Evolutionary conservation across 2,329 filamentous ascomycete species (phyloP).

Genomic region (Myriangium duriaei): DNA sequence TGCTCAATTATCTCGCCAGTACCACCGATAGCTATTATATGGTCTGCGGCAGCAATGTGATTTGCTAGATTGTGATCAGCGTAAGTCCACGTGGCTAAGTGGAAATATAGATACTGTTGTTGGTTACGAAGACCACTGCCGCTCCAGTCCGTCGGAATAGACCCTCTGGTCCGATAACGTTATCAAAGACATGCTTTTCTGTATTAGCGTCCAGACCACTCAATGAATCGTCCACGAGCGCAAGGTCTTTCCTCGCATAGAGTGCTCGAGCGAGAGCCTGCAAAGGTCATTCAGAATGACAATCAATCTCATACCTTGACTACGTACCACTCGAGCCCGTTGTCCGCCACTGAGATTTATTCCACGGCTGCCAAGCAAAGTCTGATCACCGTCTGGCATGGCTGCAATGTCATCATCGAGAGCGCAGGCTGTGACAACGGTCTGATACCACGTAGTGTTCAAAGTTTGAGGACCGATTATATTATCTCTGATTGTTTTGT

Average conservation of each 20-base stretch:
- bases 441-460: slow-evolving; percentile 24
- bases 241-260: slow-evolving; percentile 35
- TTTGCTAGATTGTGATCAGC: no score
- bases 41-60: no score
- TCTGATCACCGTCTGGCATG: slow-evolving; percentile 29
- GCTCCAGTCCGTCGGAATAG: slow-evolving; percentile 28
- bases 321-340: slow-evolving; percentile 36
- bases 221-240: slow-evolving; percentile 40
- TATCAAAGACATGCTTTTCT: slow-evolving; percentile 36
- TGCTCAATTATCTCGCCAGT: no score
- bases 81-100: no score
- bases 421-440: slow-evolving; percentile 21
- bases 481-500: slow-evolving; percentile 24
- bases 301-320: no score
- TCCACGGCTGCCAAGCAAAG: slow-evolving; percentile 37
- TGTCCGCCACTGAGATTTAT: slow-evolving; percentile 40
- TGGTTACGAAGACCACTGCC: slow-evolving; percentile 29
- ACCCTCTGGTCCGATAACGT: slow-evolving; percentile 33
- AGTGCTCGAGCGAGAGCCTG: slow-evolving; percentile 40
- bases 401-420: slow-evolving; percentile 26
- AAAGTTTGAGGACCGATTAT: slow-evolving; percentile 23
- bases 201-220: slow-evolving; percentile 39
- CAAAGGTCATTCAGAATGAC: no score
- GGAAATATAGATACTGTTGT: no score
- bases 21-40: no score